phyloP scores from a whole-genome alignment of 257 asterid species.

The Apocynum venetum region DNA sequence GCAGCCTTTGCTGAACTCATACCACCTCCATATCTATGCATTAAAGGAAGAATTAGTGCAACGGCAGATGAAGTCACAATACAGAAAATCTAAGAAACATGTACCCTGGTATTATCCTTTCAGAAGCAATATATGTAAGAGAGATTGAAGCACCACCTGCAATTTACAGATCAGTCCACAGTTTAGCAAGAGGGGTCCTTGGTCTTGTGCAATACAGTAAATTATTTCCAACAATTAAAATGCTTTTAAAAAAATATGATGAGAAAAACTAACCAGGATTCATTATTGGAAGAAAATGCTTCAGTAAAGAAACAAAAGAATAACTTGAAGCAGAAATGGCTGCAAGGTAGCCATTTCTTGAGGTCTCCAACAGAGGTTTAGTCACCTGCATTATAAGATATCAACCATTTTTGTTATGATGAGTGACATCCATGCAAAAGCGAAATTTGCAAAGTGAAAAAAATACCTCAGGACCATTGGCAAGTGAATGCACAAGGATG shows the following conservation, averaged over 20 bases:
- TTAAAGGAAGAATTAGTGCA: slow-evolving; percentile 8
- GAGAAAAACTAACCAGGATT: slow-evolving; percentile 59
- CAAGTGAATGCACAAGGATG: slow-evolving; percentile 97
- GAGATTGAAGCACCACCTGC: slow-evolving; percentile 94
- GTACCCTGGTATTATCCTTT: slow-evolving; percentile 95
- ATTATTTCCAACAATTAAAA: neutral
- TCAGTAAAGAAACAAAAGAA: slow-evolving; percentile 79
- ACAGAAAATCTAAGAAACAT: slow-evolving; percentile 2
- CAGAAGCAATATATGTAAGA: slow-evolving; percentile 91
- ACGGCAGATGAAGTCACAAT: neutral
- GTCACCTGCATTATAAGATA: slow-evolving; percentile 45
- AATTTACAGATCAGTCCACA: slow-evolving; percentile 14
- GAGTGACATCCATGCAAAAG: neutral
- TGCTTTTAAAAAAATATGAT: neutral
- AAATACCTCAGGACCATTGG: slow-evolving; percentile 95
- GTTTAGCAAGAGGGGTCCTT: slow-evolving; percentile 7
- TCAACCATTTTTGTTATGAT: slow-evolving; percentile 11
- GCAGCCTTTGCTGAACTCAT: slow-evolving; percentile 99
- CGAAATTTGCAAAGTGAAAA: neutral
- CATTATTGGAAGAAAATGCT: slow-evolving; percentile 74
- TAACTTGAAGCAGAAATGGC: slow-evolving; percentile 96
- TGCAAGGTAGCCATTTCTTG: slow-evolving; percentile 84
- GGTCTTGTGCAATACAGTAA: neutral
- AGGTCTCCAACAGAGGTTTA: slow-evolving; percentile 83
- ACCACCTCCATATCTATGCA: slow-evolving; percentile 86